Percentiles rank a stretch among this genome's conserved stretches.
Evolutionary conservation across 345 rosid species (phyloP).

Genomic region (Psidium guajava): DNA sequence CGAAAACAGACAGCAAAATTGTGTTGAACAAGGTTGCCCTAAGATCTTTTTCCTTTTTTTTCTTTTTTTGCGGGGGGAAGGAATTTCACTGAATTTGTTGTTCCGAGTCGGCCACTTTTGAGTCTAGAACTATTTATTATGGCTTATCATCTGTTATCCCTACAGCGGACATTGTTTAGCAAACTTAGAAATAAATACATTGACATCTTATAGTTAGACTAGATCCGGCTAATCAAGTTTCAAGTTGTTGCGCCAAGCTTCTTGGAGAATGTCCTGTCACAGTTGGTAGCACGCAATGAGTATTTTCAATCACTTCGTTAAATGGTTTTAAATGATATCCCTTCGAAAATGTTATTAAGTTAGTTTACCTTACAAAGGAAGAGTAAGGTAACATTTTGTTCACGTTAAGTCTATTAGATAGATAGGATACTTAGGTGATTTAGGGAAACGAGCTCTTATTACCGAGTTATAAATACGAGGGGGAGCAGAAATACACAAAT

Average conservation of each 20-base stretch:
- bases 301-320: neutral
- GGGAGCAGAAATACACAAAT: neutral
- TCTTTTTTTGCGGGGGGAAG: neutral
- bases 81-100: conserved; percentile 19
- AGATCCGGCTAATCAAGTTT: neutral
- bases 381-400: neutral
- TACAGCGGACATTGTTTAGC: neutral
- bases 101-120: conserved; percentile 2
- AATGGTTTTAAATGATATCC: neutral
- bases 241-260: neutral
- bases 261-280: neutral
- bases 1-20: neutral
- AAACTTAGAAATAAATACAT: neutral
- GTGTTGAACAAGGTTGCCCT: neutral
- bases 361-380: neutral
- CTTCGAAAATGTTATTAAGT: neutral
- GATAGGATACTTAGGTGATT: neutral
- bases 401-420: neutral
- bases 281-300: neutral
- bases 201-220: neutral
- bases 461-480: neutral
- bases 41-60: neutral
- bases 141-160: neutral
- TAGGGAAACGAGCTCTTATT: neutral
- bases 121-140: neutral